phyloP scores from a whole-genome alignment of 2,329 filamentous ascomycete species.

The Ophiostoma angusticollis region DNA sequence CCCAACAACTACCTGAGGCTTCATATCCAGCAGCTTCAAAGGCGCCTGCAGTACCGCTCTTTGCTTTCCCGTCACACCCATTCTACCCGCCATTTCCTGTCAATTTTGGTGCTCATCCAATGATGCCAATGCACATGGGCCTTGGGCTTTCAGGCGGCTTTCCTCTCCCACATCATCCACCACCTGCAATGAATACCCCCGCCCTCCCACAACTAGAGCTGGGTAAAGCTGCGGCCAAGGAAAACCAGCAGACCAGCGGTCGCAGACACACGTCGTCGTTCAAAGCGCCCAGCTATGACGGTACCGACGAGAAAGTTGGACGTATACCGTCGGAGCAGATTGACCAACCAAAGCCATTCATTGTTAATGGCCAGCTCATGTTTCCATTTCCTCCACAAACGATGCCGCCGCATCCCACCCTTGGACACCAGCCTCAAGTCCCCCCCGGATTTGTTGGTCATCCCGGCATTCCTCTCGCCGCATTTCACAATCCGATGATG shows the following conservation, averaged over 20 bases:
- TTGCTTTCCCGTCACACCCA: conserved; percentile 13
- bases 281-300: conserved; percentile 12
- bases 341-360: conserved; percentile 32
- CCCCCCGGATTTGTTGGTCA: conserved; percentile 12
- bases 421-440: conserved; percentile 8
- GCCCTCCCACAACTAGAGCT: conserved; percentile 3
- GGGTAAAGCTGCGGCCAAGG: conserved; percentile 14
- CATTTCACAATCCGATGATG: conserved; percentile 16
- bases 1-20: conserved; percentile 3
- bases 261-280: conserved; percentile 8
- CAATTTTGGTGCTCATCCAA: conserved; percentile 21
- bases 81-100: conserved; percentile 12
- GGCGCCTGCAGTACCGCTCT: conserved; percentile 15
- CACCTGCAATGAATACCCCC: background rate
- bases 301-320: conserved; percentile 21
- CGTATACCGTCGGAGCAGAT: conserved; percentile 32
- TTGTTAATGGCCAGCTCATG: conserved; percentile 24
- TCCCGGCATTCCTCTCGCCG: conserved; percentile 14
- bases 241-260: conserved; percentile 15
- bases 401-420: conserved; percentile 7
- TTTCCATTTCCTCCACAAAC: conserved; percentile 18
- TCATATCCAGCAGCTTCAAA: background rate
- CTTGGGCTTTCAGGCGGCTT: conserved; percentile 12
- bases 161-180: conserved; percentile 10
- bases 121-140: conserved; percentile 30